Base-by-base conservation (phyloP, 2,329 filamentous ascomycete species). In the Monosporascus sp. region DNA sequence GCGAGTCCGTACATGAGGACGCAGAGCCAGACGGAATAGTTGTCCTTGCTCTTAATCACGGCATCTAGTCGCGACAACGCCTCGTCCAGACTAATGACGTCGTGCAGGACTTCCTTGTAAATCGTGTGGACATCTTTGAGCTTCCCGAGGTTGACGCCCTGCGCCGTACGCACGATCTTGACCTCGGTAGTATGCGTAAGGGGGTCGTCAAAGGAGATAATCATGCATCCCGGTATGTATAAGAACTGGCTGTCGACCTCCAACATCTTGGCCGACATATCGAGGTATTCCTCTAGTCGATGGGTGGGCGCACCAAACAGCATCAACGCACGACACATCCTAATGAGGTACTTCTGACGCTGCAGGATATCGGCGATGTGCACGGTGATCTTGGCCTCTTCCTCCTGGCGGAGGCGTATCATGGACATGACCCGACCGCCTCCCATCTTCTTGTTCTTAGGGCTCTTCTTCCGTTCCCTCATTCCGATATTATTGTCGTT, bases 181-280 rank as follows among this genome's bases (percentile, higher is more conserved):
- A 87, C 82, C 61, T 86, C 83, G 17, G 82, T 84, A 1, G 84
- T 88, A 57, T 86, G 84, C 0, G 83, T 84, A 0, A 78, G 72
- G 48, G 67, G 71, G 60, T 93, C 89, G 63, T 89, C 91, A 64
- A 97, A 96, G 5, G 90, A 93, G 65, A 96, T 88, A 52, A 97
- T 89, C 92, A 97, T 97, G 65, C 89, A 95, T 0, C 89, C 89
- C 0, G 92, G 91, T 31, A 96, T 83, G 66, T 96, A 97, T 22
- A 96, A 74, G 61, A 94, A 96, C 63, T 96, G 90, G 6, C 87
- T 88, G 59, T 96, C 88, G 17, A 96, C 92, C 68, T 92, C 89
- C 38, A 97, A 79, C 2, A 94, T 89, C n/a, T 89, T 81, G 1
- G 92, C 86, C 8, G 89, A 91, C 88, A 93, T 95, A 57, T 81